Base-by-base conservation (phyloP, 305 asterid genomes). In the Fraxinus latifolia region DNA sequence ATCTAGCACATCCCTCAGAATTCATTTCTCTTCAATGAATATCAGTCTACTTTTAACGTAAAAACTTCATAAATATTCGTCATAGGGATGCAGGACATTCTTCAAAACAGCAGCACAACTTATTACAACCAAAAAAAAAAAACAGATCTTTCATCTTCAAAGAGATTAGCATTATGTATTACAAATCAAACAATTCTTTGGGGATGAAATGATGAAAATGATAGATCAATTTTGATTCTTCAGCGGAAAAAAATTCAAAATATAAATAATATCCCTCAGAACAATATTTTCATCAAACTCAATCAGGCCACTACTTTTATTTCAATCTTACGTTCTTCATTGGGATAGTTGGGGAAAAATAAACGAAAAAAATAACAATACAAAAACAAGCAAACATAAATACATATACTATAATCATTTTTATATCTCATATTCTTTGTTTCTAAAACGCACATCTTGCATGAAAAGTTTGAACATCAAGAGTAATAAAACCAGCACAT, bases 41-140 rank as follows among this genome's bases (percentile, higher is more conserved):
- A 34, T 89, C 91, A 87, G 90, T 79, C 90, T 87, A 89, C 91
- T 89, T 89, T 89, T 87, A 89, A 89, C 90, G 88, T 87, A 85
- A 71, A 29, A 70, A 79, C 47, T 76, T 17, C 65, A 82, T 33
- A 37, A 74, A 70, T 19, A 21, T 65, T 85, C 92, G 71, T 89
- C 90, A 89, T 2, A 2, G 92, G 89, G 88, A 89, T 83, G 83
- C 80, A 21, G 3, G 27, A 39, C 72, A 1, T 70, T 84, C 42
- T 14, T 27, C 4, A 50, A 17, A 53, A 14, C 3, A 47, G 7
- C 1, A 32, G 6, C n/a, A n/a, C 4, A 32, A 37, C 17, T 21
- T 25, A 62, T 9, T 23, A n/a, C 23, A 23, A 53, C 3, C 3
- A 15, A 53, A 70, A 3, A 39, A 39, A 53, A 53, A 53, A 44